Evolutionary conservation across 495 filamentous ascomycete genomes (phyloP), one percentile per base, ranked within the genome.

Genomic region (Cercophora samala): DNA sequence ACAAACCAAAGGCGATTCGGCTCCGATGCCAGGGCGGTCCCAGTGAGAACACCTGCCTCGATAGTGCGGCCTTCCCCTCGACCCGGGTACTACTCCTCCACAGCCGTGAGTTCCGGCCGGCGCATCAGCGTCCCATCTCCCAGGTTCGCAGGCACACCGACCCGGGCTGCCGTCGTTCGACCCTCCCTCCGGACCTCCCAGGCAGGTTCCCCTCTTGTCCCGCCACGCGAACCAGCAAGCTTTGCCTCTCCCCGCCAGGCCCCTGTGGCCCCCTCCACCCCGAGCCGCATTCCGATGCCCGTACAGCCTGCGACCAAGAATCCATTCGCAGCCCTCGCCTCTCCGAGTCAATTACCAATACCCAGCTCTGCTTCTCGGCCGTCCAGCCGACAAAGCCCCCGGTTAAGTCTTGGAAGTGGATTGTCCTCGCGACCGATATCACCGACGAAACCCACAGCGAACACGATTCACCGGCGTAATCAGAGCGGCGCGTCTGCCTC

Each of bases 231-330:
- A 60, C 79, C 84, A 4, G 84, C 86, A 6, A 86, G 84, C 29
- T 86, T 84, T 64, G 84, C 86, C 18, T 81, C 78, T 1, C 78
- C 84, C 18, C 75, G 83, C 22, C 72, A 79, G 13, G 74, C 80
- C 4, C 60, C 72, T 17, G 32, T 60, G 18, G 29, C 53, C n/a
- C 54, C 29, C 21, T 26, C 59, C n/a, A 70, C 74, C 0, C 75
- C 79, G 11, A 82, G 78, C 69, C 73, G 80, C 61, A 79, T 80
- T 51, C 81, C 80, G 5, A 59, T 78, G 15, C 73, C 80, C 0
- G 22, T 58, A 25, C 63, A 55, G 6, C 51, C 58, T 26, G 18
- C 29, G 56, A 42, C 9, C 26, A 62, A 13, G 60, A 64, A 29
- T 26, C 29, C 32, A 66, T 64, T 37, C 68, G 13, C 26, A 42